phyloP scores from a whole-genome alignment of 2,329 filamentous ascomycete species.

The Phoma sp. region DNA sequence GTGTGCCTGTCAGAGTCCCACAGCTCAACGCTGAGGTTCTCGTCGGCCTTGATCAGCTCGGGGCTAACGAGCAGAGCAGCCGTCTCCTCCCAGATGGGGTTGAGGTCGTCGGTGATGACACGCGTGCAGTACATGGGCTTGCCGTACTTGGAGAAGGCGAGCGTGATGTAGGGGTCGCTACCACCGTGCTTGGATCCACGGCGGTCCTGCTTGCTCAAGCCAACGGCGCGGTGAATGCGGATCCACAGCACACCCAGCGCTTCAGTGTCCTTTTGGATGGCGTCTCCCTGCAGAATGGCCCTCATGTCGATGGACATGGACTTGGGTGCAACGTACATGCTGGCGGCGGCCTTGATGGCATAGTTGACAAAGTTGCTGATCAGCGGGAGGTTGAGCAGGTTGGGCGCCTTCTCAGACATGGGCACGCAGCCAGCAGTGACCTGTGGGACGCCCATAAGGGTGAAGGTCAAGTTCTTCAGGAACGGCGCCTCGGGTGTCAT shows the following conservation, averaged over 20 bases:
- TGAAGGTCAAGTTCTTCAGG: slow-evolving; percentile 89
- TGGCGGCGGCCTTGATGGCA: slow-evolving; percentile 83
- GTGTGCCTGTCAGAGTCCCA: slow-evolving; percentile 96
- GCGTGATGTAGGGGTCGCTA: slow-evolving; percentile 93
- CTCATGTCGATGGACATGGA: slow-evolving; percentile 90
- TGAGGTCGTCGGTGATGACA: slow-evolving; percentile 92
- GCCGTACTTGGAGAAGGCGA: slow-evolving; percentile 93
- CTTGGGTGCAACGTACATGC: slow-evolving; percentile 92
- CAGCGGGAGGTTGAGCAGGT: slow-evolving; percentile 87
- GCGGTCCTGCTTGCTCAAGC: slow-evolving; percentile 88
- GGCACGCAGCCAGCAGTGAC: slow-evolving; percentile 89
- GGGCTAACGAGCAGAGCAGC: slow-evolving; percentile 84
- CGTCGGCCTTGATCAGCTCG: slow-evolving; percentile 90
- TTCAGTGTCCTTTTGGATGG: slow-evolving; percentile 86
- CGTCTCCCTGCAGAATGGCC: slow-evolving; percentile 88
- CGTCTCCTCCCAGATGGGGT: slow-evolving; percentile 90
- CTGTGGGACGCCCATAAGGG: slow-evolving; percentile 91
- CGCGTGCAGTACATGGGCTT: slow-evolving; percentile 98
- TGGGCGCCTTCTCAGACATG: slow-evolving; percentile 89
- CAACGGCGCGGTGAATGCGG: slow-evolving; percentile 84
- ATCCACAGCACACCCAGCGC: slow-evolving; percentile 92
- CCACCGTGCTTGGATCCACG: slow-evolving; percentile 84
- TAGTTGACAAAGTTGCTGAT: slow-evolving; percentile 98
- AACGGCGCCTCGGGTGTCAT: slow-evolving; percentile 92
- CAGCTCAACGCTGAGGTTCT: slow-evolving; percentile 89